phyloP scores from a whole-genome alignment of 208 protist genomes.

The Phytomonas serpens region DNA sequence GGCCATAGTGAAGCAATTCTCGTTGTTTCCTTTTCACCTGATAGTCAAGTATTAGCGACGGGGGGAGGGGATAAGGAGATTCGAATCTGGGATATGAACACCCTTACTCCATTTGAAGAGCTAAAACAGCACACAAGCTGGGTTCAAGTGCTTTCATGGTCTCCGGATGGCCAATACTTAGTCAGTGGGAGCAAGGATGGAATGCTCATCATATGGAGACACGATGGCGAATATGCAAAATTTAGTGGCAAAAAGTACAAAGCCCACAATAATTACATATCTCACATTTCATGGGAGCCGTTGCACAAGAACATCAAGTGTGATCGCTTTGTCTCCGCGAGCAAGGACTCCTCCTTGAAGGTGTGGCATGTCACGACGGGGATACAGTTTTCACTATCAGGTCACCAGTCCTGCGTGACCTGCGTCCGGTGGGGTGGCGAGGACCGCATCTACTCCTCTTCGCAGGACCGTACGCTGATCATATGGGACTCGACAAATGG shows the following conservation, averaged over 20 bases:
- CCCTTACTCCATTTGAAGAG: slow-evolving; percentile 89
- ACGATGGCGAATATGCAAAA: slow-evolving; percentile 57
- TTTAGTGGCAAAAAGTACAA: slow-evolving; percentile 79
- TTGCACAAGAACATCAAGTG: slow-evolving; percentile 84
- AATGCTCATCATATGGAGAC: slow-evolving; percentile 89
- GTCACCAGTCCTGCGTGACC: slow-evolving; percentile 96
- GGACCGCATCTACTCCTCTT: slow-evolving; percentile 92
- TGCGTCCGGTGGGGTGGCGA: slow-evolving; percentile 96
- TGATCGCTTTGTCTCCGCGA: slow-evolving; percentile 85
- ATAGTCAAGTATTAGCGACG: slow-evolving; percentile 91
- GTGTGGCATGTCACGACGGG: slow-evolving; percentile 75
- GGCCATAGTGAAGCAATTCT: slow-evolving; percentile 95
- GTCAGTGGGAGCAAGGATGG: slow-evolving; percentile 94
- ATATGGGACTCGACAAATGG: slow-evolving; percentile 90
- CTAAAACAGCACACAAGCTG: slow-evolving; percentile 91
- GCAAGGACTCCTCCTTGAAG: slow-evolving; percentile 91
- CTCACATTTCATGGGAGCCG: slow-evolving; percentile 95
- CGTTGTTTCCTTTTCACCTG: slow-evolving; percentile 91
- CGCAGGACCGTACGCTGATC: slow-evolving; percentile 96
- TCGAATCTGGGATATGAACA: slow-evolving; percentile 97
- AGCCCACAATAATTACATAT: slow-evolving; percentile 95
- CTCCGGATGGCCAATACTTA: slow-evolving; percentile 90
- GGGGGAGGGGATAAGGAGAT: slow-evolving; percentile 95
- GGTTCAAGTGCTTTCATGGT: slow-evolving; percentile 96
- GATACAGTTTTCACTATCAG: slow-evolving; percentile 84